These are phyloP conservation scores for Phytophthora vignae DNA, from an alignment of 352 stramenopile genomes.

Conservation along the genomic window DNA sequence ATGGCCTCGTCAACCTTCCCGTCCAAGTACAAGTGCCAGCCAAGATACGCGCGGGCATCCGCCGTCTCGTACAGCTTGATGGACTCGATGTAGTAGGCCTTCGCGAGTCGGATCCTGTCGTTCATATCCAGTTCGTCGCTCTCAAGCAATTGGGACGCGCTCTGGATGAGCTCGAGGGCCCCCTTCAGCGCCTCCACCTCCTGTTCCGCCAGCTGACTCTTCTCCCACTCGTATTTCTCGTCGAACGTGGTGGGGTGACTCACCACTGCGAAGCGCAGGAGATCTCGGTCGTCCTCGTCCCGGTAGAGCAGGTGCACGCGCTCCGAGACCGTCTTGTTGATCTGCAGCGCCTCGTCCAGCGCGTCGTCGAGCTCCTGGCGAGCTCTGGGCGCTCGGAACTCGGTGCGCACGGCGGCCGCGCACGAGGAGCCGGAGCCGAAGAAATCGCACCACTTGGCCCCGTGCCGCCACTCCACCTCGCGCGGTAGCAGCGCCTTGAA, in stretches of 20 bases:
- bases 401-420: conserved; percentile 51
- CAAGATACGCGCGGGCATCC: conserved; percentile 73
- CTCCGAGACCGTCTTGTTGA: conserved; percentile 73
- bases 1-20: conserved; percentile 61
- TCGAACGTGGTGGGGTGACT: conserved; percentile 46
- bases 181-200: conserved; percentile 42
- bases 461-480: conserved; percentile 61
- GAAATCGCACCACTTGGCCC: conserved; percentile 68
- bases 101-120: conserved; percentile 66
- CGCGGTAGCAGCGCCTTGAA: conserved; percentile 82
- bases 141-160: conserved; percentile 52
- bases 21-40: conserved; percentile 74
- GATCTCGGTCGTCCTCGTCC: conserved; percentile 50
- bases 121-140: conserved; percentile 51
- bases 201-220: conserved; percentile 31
- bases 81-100: conserved; percentile 74
- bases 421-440: conserved; percentile 65
- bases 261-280: conserved; percentile 49
- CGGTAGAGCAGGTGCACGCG: conserved; percentile 70
- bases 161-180: conserved; percentile 68
- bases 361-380: conserved; percentile 33
- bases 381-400: conserved; percentile 48
- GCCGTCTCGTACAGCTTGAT: conserved; percentile 73
- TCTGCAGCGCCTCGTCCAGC: conserved; percentile 69
- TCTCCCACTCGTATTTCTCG: conserved; percentile 63